Conservation (phyloP, 2,329 filamentous ascomycete species). For the Zasmidium angulare region DNA sequence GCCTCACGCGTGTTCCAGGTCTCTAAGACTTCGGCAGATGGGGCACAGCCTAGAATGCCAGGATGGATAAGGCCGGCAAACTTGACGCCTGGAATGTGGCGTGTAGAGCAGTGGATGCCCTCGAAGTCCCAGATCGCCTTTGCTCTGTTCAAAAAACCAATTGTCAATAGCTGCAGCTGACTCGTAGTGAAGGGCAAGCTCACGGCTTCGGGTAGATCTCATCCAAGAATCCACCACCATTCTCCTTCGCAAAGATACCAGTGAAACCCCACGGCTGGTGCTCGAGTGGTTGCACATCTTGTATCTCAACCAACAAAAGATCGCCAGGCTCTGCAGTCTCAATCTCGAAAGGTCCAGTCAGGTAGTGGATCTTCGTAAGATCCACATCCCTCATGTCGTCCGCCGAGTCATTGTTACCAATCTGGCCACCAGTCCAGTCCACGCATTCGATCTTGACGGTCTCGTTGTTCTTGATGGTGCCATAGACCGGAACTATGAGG, state of each 20-base stretch:
- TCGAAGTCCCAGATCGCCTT: conserved; percentile 78
- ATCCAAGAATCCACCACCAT: conserved; percentile 83
- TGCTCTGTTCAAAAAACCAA: conserved; percentile 55
- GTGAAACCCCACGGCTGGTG: conserved; percentile 90
- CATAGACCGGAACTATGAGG: conserved; percentile 69
- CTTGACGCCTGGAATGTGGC: conserved; percentile 82
- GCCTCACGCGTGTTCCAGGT: conserved; percentile 83
- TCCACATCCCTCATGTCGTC: conserved; percentile 85
- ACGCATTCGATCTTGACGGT: conserved; percentile 92
- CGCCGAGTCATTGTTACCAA: conserved; percentile 84
- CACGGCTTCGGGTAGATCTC: conserved; percentile 82
- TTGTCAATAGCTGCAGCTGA: too few species aligned
- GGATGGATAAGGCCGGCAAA: conserved; percentile 87
- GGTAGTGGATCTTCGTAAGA: conserved; percentile 79
- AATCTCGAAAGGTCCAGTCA: conserved; percentile 86
- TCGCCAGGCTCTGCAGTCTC: conserved; percentile 83
- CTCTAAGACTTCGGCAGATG: conserved; percentile 71
- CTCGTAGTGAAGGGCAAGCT: conserved; percentile 28
- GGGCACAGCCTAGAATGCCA: conserved; percentile 86
- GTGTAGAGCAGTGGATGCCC: conserved; percentile 76
- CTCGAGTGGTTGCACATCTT: conserved; percentile 86
- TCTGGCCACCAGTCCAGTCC: conserved; percentile 75
- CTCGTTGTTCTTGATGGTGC: conserved; percentile 75
- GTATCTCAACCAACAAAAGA: conserved; percentile 82
- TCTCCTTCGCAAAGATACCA: conserved; percentile 74